Conservation (phyloP, 441 rosid genomes). For the Gossypium gossypioides region DNA sequence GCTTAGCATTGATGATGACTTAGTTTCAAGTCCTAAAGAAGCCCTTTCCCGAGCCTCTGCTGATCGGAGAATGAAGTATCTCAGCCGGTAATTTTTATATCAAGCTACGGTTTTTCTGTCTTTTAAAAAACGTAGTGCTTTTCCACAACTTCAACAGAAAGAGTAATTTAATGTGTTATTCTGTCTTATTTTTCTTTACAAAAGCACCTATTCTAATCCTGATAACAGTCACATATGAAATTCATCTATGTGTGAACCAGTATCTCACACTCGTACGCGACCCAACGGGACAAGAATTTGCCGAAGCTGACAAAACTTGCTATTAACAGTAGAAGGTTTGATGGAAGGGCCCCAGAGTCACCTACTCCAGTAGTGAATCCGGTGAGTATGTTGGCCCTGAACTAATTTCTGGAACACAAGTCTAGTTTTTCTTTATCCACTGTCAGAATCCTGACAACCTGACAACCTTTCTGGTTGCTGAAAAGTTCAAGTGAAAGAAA, state of each 20-base stretch:
- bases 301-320: constrained; percentile 69
- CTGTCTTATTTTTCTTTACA: background rate
- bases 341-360: constrained; percentile 55
- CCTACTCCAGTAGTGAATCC: constrained; percentile 67
- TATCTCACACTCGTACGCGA: constrained; percentile 62
- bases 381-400: constrained; percentile 24
- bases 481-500: background rate
- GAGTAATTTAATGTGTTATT: background rate
- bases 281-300: constrained; percentile 52
- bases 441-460: background rate
- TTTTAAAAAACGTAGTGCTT: background rate
- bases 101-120: background rate
- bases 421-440: background rate
- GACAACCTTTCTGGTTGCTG: background rate
- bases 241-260: constrained; percentile 33
- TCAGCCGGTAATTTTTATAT: constrained; percentile 54
- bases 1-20: constrained; percentile 85
- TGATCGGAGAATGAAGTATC: constrained; percentile 80
- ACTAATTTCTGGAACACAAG: background rate
- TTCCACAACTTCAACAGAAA: background rate
- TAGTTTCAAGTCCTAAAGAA: constrained; percentile 86
- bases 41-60: constrained; percentile 94
- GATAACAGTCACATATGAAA: background rate
- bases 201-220: background rate
- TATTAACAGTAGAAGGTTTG: constrained; percentile 61